Evolutionary conservation across 176 grass and related monocot genomes (phyloP), one percentile per base, ranked within the genome.

Genomic region (Tillandsia fasciculata): DNA sequence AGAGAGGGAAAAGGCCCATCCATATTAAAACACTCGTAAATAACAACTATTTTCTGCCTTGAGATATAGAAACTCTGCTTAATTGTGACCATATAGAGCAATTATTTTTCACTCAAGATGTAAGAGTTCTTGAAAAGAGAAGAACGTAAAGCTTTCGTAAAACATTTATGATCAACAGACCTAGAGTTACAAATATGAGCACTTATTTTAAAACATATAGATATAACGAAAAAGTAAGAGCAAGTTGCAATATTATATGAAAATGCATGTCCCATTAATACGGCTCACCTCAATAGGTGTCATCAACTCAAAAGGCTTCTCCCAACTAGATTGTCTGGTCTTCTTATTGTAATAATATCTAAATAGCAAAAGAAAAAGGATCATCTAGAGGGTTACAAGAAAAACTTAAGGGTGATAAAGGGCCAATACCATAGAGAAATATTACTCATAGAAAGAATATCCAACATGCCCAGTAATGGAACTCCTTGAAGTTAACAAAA

Each of bases 311-410:
- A 77, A 64, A 26, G 92, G 92, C 82, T 96, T 96, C 76, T 96
- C 92, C 92, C 92, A 96, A 74, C 88, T 88, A 76, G 88, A 91
- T 70, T 91, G 88, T 63, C 78, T 90, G 59, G 94, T 99, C 87
- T 90, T 93, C 87, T 93, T 99, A 93, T 99, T 99, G 52, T 87
- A 93, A 66, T 99, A 99, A 63, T 99, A 99, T 71, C 94, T 99
- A 71, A 27, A 64, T 58, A 73, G 69, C 18, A 70, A 73, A 59
- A 1, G 51, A 22, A 63, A 24, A 14, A 77, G 42, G 51, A 48
- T 18, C 2, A n/a, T 66, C 9, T 22, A 66, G 64, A 54, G 66
- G 33, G 33, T 42, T 7, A 42, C 7, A 72, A 50, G 13, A 18
- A 54, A 52, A 69, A 18, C 54, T 15, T 80, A 63, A 58, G 48